phyloP scores from a whole-genome alignment of 2,329 filamentous ascomycete genomes.

The Fusarium incarnatum region DNA sequence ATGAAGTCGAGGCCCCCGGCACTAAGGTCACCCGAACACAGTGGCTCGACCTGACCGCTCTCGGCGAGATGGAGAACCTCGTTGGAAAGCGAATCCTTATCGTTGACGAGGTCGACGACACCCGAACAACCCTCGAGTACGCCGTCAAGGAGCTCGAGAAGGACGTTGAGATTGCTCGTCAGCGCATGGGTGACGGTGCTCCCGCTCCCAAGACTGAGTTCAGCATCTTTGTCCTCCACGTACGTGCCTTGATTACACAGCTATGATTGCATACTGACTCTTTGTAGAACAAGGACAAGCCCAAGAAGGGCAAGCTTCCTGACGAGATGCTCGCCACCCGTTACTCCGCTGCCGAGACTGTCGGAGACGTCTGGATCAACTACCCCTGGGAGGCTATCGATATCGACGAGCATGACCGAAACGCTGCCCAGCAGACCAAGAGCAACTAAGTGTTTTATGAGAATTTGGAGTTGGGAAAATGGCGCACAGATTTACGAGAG shows the following conservation, averaged over 20 bases:
- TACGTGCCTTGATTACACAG: slow-evolving; percentile 56
- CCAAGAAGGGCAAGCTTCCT: slow-evolving; percentile 90
- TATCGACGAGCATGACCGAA: slow-evolving; percentile 89
- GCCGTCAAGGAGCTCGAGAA: slow-evolving; percentile 93
- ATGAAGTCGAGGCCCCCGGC: slow-evolving; percentile 75
- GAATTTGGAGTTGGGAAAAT: slow-evolving; percentile 39
- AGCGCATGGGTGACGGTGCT: slow-evolving; percentile 72
- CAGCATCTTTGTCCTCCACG: slow-evolving; percentile 94
- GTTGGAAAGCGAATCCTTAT: slow-evolving; percentile 48
- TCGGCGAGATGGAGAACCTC: slow-evolving; percentile 74
- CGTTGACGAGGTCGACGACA: slow-evolving; percentile 84
- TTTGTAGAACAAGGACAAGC: slow-evolving; percentile 91
- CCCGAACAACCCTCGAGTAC: slow-evolving; percentile 92
- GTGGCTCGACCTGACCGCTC: slow-evolving; percentile 91
- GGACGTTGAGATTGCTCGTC: slow-evolving; percentile 85
- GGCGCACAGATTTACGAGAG: slow-evolving; percentile 25
- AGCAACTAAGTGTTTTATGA: slow-evolving; percentile 36
- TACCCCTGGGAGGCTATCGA: slow-evolving; percentile 98
- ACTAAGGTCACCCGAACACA: slow-evolving; percentile 97
- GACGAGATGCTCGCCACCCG: slow-evolving; percentile 78
- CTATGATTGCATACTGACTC: slow-evolving; percentile 15
- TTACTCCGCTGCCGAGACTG: slow-evolving; percentile 88
- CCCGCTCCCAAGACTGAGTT: slow-evolving; percentile 80
- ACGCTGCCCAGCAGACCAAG: slow-evolving; percentile 65
- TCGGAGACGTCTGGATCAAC: slow-evolving; percentile 97